A percentile compares a stretch with the other conserved stretches of the same genome.
These are phyloP conservation scores for Venturia aucupariae DNA, from an alignment of 2,329 filamentous ascomycete species.

Conservation along the genomic window DNA sequence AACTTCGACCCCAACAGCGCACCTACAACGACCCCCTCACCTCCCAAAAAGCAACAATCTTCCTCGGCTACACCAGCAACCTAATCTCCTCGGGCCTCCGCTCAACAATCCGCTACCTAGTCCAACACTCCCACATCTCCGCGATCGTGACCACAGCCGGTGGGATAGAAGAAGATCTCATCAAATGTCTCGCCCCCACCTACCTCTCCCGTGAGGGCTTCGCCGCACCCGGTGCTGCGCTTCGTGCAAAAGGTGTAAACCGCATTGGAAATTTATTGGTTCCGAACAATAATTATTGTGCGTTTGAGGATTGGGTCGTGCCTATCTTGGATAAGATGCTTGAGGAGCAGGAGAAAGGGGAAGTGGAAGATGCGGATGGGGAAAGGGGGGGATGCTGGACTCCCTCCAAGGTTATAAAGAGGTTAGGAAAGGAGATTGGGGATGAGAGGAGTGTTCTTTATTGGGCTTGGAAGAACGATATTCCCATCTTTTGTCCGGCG, in stretches of 20 bases:
- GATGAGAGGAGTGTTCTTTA: slow-evolving; percentile 88
- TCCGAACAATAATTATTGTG: slow-evolving; percentile 94
- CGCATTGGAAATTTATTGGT: slow-evolving; percentile 93
- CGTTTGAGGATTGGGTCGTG: slow-evolving; percentile 95
- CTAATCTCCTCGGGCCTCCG: slow-evolving; percentile 92
- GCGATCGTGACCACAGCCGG: slow-evolving; percentile 93
- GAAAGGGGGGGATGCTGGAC: slow-evolving; percentile 74
- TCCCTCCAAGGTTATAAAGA: slow-evolving; percentile 80
- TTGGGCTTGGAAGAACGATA: slow-evolving; percentile 95
- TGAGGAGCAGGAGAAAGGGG: slow-evolving; percentile 75
- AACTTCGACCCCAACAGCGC: slow-evolving; percentile 41
- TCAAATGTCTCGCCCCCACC: slow-evolving; percentile 92
- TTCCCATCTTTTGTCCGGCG: slow-evolving; percentile 93
- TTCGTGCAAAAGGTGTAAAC: slow-evolving; percentile 82
- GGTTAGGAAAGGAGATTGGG: slow-evolving; percentile 89
- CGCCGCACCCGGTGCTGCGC: slow-evolving; percentile 61
- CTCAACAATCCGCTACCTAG: slow-evolving; percentile 84
- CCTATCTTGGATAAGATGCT: slow-evolving; percentile 94
- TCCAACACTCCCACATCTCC: slow-evolving; percentile 85
- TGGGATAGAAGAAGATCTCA: slow-evolving; percentile 93
- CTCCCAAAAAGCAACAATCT: slow-evolving; percentile 76
- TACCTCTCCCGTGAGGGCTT: slow-evolving; percentile 67
- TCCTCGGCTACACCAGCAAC: slow-evolving; percentile 95
- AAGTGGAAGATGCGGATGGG: neutral
- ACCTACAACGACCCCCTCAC: slow-evolving; percentile 74